A percentile compares a stretch with the other conserved stretches of the same genome.
Evolutionary conservation across 129 eudicot genomes (phyloP).

Genomic region (Silybum marianum): DNA sequence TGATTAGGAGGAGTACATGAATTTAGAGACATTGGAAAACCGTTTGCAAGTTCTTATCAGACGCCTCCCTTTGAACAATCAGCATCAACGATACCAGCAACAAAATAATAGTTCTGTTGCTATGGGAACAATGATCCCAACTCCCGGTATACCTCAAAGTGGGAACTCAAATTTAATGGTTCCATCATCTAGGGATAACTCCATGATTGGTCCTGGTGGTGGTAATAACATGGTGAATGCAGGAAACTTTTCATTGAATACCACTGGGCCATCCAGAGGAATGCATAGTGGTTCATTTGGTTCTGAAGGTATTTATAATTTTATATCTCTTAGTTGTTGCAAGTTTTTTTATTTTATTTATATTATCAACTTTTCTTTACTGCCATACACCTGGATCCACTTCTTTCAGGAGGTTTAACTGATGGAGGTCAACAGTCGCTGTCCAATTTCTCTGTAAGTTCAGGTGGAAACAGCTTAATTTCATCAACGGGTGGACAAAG

Average conservation of each 20-base stretch:
- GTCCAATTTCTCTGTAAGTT: constrained; percentile 40
- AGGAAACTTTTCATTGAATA: constrained; percentile 55
- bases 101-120: constrained; percentile 53
- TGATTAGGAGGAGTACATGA: constrained; percentile 80
- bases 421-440: constrained; percentile 69
- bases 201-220: constrained; percentile 40
- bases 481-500: constrained; percentile 59
- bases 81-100: constrained; percentile 52
- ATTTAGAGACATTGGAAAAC: constrained; percentile 65
- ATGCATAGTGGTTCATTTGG: constrained; percentile 53
- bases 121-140: constrained; percentile 88
- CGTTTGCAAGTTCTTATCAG: constrained; percentile 62
- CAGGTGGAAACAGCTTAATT: constrained; percentile 47
- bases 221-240: constrained; percentile 47
- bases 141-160: constrained; percentile 91
- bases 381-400: constrained; percentile 7
- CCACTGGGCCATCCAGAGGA: constrained; percentile 47
- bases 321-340: constrained; percentile 14
- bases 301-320: constrained; percentile 50
- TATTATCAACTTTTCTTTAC: constrained; percentile 8
- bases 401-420: constrained; percentile 50
- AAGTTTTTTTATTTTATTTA: neutral
- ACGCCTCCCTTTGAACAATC: constrained; percentile 42
- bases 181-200: constrained; percentile 52
- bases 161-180: constrained; percentile 53